These are phyloP conservation scores for Remersonia thermophila DNA, from an alignment of 2,329 filamentous ascomycete genomes.

Conservation along the genomic window DNA sequence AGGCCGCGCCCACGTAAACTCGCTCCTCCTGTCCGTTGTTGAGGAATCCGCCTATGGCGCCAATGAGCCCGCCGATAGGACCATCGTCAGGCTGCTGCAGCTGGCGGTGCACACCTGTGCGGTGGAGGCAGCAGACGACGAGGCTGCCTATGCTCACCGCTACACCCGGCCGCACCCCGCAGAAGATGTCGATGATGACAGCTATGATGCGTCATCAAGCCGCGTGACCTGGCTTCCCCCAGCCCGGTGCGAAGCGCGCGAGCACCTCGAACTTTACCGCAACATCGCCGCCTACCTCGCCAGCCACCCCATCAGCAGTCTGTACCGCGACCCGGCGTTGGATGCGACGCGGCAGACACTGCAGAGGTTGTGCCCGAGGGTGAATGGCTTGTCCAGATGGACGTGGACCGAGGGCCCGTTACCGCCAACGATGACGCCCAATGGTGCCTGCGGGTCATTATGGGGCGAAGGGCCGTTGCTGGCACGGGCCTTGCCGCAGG, in stretches of 20 bases:
- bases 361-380: constrained; percentile 3
- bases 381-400: constrained; percentile 4
- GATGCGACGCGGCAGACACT: background rate
- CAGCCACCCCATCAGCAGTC: background rate
- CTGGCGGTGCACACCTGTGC: constrained; percentile 1
- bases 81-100: constrained; percentile 2
- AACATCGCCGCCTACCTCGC: constrained; percentile 2
- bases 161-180: rapidly evolving
- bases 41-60: constrained; percentile 1
- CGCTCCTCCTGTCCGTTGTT: background rate
- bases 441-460: too few relatives aligned
- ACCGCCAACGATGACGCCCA: background rate
- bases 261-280: constrained; percentile 5
- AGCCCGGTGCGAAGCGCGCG: background rate
- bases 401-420: background rate
- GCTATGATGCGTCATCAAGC: too few relatives aligned
- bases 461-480: too few relatives aligned
- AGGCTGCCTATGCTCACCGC: too few relatives aligned
- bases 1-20: constrained; percentile 1
- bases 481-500: too few relatives aligned
- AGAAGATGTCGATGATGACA: too few relatives aligned
- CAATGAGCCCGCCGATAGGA: background rate
- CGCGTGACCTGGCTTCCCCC: constrained; percentile 2
- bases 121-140: background rate
- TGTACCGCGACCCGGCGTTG: background rate